Conservation (phyloP, 78 protist genomes). For the Kipferlia bialata region DNA sequence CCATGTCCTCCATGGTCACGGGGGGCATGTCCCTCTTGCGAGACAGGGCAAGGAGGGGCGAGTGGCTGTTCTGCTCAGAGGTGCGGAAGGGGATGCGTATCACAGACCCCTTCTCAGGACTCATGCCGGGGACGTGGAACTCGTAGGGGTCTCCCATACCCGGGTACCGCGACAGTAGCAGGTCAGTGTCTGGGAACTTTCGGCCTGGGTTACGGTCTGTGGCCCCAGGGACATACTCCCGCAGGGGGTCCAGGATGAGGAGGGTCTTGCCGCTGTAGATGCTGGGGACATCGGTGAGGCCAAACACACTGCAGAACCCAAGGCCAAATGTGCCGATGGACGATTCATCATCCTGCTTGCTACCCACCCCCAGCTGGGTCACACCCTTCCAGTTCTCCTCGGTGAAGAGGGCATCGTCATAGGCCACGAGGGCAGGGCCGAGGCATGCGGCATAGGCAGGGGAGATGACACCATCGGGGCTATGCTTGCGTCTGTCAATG, state of each 20-base stretch:
- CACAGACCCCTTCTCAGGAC: no score
- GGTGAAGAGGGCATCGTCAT: slow-evolving; percentile 1
- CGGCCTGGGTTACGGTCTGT: background rate
- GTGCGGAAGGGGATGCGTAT: no score
- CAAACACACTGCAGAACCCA: slow-evolving; percentile 42
- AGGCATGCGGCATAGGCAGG: slow-evolving; percentile 7
- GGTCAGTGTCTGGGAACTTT: no score
- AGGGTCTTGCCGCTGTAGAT: background rate
- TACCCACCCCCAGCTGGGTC: background rate
- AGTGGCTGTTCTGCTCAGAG: no score
- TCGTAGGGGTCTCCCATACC: no score
- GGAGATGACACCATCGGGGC: background rate
- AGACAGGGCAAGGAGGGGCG: no score
- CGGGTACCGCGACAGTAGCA: no score
- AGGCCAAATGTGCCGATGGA: slow-evolving; percentile 39
- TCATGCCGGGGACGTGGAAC: no score
- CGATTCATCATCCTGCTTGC: slow-evolving; percentile 6
- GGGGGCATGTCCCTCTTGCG: no score
- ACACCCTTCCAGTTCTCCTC: background rate
- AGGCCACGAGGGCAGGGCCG: slow-evolving; percentile 12
- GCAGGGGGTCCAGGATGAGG: slow-evolving; percentile 17
- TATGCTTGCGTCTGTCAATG: slow-evolving; percentile 18
- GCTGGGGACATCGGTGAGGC: slow-evolving; percentile 24
- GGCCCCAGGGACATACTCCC: slow-evolving; percentile 3
- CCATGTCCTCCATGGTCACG: no score